phyloP scores from a whole-genome alignment of 1,139 yeast species.

The Kluyveromyces marxianus region DNA sequence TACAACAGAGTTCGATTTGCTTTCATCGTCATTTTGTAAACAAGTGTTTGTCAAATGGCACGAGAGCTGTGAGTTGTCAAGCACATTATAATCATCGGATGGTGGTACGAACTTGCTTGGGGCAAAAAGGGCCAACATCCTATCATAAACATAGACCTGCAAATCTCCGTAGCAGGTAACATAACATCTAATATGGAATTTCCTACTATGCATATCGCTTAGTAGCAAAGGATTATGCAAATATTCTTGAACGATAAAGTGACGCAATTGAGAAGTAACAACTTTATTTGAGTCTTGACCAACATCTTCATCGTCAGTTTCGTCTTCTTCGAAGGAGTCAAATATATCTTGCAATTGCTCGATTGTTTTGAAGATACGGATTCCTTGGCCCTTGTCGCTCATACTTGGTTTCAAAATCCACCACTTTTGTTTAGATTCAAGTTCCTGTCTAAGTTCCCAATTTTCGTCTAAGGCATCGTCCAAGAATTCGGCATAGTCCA shows the following conservation, averaged over 20 bases:
- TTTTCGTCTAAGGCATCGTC: conserved; percentile 91
- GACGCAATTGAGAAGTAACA: conserved; percentile 79
- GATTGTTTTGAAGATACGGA: conserved; percentile 67
- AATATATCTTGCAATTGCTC: conserved; percentile 77
- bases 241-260: conserved; percentile 84
- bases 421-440: conserved; percentile 53
- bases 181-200: conserved; percentile 84
- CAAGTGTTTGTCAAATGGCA: conserved; percentile 92
- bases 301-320: conserved; percentile 41
- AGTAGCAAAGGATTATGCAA: conserved; percentile 59
- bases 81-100: conserved; percentile 24
- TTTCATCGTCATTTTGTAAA: conserved; percentile 49
- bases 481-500: conserved; percentile 93
- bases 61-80: conserved; percentile 31
- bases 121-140: conserved; percentile 79
- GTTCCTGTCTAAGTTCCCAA: conserved; percentile 75
- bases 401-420: conserved; percentile 94
- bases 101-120: conserved; percentile 43
- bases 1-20: conserved; percentile 47
- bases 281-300: conserved; percentile 40
- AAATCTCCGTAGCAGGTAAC: conserved; percentile 72
- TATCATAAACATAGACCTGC: conserved; percentile 66
- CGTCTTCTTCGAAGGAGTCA: conserved; percentile 73
- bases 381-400: conserved; percentile 97
- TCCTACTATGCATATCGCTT: conserved; percentile 51